phyloP scores from a whole-genome alignment of 202 grass and related monocot genomes.

The Panicum virgatum region DNA sequence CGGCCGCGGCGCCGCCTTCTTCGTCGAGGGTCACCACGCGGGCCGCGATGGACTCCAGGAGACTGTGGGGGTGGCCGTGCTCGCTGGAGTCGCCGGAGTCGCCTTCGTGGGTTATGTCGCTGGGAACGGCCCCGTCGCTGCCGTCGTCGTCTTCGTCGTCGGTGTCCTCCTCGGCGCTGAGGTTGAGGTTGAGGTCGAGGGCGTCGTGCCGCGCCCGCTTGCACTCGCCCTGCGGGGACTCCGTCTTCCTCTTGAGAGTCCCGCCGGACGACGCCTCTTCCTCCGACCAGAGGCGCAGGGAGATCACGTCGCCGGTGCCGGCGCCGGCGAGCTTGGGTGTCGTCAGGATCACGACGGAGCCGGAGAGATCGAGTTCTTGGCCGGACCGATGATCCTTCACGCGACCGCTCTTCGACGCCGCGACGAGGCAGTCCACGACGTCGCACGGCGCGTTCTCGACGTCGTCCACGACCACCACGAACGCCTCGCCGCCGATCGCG shows the following conservation, averaged over 20 bases:
- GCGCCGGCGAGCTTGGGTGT: slow-evolving; percentile 3
- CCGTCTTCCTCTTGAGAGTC: slow-evolving; percentile 46
- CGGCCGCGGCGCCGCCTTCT: neutral
- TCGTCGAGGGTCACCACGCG: slow-evolving; percentile 26
- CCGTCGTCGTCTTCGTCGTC: neutral
- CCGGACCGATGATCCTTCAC: slow-evolving; percentile 36
- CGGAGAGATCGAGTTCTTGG: slow-evolving; percentile 38
- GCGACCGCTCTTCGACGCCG: slow-evolving; percentile 1
- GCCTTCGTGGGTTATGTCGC: slow-evolving; percentile 70
- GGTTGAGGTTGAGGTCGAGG: slow-evolving; percentile 54
- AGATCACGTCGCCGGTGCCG: slow-evolving; percentile 2
- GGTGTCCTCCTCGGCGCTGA: slow-evolving; percentile 29
- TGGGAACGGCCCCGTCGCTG: slow-evolving; percentile 50
- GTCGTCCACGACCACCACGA: slow-evolving; percentile 57
- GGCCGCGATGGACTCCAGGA: slow-evolving; percentile 30
- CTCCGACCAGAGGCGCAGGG: slow-evolving; percentile 39
- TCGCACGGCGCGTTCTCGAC: slow-evolving; percentile 43
- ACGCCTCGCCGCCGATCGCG: slow-evolving; percentile 21
- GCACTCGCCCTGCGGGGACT: neutral
- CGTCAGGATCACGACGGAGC: slow-evolving; percentile 48
- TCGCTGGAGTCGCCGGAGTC: slow-evolving; percentile 3
- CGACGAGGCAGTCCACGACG: slow-evolving; percentile 35
- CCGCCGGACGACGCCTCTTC: slow-evolving; percentile 22
- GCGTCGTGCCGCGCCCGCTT: slow-evolving; percentile 45
- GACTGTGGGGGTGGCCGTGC: neutral